A percentile compares a stretch with the other conserved stretches of the same genome.
These are phyloP conservation scores for Colletotrichum limetticola DNA, from an alignment of 2,329 filamentous ascomycete species.

Conservation along the genomic window DNA sequence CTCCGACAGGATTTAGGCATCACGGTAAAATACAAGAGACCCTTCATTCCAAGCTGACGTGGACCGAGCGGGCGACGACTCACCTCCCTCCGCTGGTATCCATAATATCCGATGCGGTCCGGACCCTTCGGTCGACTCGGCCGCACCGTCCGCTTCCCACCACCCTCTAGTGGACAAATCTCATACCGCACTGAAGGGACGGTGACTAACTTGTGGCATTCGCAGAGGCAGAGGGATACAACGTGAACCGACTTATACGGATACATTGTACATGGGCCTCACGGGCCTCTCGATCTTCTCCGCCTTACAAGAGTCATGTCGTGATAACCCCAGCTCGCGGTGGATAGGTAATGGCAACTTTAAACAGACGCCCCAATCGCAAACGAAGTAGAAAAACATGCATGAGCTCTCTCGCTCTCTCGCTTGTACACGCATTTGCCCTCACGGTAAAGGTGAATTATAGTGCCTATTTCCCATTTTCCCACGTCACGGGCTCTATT, in stretches of 20 bases:
- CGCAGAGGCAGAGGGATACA: too few species aligned
- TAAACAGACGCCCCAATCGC: slow-evolving; percentile 15
- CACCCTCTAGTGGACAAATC: neutral
- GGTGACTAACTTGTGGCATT: too few species aligned
- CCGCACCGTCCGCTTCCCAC: neutral
- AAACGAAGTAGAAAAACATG: neutral
- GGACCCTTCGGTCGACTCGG: slow-evolving; percentile 7
- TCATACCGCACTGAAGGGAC: neutral
- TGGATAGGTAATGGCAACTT: neutral
- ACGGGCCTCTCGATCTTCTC: neutral
- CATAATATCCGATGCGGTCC: neutral
- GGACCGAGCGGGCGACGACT: neutral
- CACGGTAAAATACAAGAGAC: neutral
- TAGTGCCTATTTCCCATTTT: neutral
- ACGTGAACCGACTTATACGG: too few species aligned
- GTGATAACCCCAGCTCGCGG: neutral
- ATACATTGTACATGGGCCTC: neutral
- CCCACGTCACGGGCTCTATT: neutral
- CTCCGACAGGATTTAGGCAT: neutral
- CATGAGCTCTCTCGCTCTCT: neutral
- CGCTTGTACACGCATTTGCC: neutral
- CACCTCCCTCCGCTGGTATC: neutral
- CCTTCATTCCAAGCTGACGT: slow-evolving; percentile 3
- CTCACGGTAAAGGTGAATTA: neutral
- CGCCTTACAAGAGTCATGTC: neutral